These are phyloP conservation scores for Mycena chlorophos DNA, from an alignment of 768 basidiomycete genomes.

Conservation along the genomic window DNA sequence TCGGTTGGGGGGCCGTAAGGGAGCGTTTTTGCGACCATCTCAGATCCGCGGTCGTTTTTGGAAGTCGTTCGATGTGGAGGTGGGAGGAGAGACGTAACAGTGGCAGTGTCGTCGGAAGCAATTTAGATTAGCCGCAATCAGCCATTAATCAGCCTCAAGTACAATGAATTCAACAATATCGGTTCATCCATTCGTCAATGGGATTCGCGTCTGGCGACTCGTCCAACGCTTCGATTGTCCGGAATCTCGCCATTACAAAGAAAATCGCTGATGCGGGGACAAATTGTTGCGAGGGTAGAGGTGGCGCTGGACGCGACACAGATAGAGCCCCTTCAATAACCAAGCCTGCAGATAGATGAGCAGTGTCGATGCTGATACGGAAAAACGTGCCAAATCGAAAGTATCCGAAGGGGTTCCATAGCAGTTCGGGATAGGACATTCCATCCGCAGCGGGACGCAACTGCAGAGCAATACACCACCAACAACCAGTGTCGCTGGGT, in stretches of 20 bases:
- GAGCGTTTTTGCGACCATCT: too few relatives aligned
- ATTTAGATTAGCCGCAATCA: too few relatives aligned
- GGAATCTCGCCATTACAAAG: background rate
- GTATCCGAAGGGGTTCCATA: background rate
- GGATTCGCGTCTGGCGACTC: background rate
- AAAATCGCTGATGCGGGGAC: background rate
- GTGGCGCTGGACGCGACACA: background rate
- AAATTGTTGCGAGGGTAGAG: background rate
- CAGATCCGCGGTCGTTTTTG: too few relatives aligned
- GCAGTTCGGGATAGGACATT: background rate
- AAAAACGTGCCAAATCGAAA: background rate
- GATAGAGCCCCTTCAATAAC: background rate
- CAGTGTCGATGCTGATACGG: background rate
- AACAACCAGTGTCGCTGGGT: background rate
- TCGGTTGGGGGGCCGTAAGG: too few relatives aligned
- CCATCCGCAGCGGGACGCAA: background rate
- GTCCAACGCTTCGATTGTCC: background rate
- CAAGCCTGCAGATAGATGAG: background rate
- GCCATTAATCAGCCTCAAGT: too few relatives aligned
- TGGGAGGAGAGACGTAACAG: too few relatives aligned
- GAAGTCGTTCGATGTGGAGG: too few relatives aligned
- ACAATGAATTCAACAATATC: background rate
- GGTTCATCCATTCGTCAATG: background rate
- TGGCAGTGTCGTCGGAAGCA: too few relatives aligned
- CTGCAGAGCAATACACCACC: background rate